Conservation (phyloP, 257 asterid genomes). For the Anisodus acutangulus region DNA sequence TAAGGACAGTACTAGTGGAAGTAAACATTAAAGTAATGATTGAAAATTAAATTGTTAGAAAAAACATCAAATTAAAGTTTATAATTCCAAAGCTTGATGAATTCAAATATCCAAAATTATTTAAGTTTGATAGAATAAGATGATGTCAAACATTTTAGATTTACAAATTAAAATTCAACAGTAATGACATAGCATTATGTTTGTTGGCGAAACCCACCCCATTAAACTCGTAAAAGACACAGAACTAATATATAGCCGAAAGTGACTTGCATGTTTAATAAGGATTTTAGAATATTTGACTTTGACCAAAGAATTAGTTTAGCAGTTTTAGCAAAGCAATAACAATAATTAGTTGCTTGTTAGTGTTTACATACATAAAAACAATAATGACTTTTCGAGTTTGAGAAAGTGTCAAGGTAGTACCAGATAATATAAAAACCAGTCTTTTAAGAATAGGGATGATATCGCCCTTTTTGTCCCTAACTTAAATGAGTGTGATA, state of each 20-base stretch:
- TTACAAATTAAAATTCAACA: conserved; percentile 3
- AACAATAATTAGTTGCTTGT: background rate
- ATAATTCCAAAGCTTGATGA: background rate
- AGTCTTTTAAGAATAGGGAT: background rate
- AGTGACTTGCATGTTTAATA: background rate
- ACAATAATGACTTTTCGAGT: background rate
- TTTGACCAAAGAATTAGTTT: background rate
- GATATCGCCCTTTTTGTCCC: too few relatives aligned
- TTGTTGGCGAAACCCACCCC: background rate
- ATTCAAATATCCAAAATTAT: background rate
- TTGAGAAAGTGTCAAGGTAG: background rate
- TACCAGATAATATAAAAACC: background rate
- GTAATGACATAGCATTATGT: background rate
- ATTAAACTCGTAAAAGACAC: background rate
- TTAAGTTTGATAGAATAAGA: background rate
- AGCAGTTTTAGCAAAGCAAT: background rate
- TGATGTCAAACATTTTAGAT: background rate
- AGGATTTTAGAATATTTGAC: background rate
- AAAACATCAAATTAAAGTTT: background rate
- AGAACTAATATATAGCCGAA: background rate
- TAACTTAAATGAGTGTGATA: too few relatives aligned
- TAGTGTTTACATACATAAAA: background rate
- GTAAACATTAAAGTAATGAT: background rate
- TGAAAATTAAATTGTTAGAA: background rate
- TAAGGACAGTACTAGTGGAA: background rate